phyloP scores from a whole-genome alignment of 192 early-diverging fungal species.

The Nowakowskiella sp. region DNA sequence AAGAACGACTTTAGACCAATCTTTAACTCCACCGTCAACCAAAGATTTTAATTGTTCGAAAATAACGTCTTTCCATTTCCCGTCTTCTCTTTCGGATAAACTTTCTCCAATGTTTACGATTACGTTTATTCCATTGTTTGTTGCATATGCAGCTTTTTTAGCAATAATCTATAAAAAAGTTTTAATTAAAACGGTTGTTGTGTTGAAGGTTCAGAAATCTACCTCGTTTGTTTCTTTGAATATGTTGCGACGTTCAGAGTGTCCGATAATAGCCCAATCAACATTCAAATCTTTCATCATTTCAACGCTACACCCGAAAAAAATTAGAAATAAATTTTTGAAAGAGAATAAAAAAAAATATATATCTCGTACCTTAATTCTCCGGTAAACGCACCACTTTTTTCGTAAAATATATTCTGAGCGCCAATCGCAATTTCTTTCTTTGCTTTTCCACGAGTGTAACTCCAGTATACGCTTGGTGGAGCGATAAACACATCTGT shows the following conservation, averaged over 20 bases:
- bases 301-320: no score
- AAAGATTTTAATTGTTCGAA: constrained; percentile 8
- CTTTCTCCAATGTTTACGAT: constrained; percentile 12
- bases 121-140: constrained; percentile 9
- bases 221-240: constrained; percentile 12
- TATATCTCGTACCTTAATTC: background rate
- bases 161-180: constrained; percentile 3
- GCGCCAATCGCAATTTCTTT: constrained; percentile 7
- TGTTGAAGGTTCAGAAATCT: background rate
- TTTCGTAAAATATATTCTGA: constrained; percentile 12
- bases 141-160: constrained; percentile 10
- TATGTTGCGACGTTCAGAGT: constrained; percentile 11
- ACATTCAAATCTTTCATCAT: constrained; percentile 10
- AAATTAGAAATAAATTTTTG: background rate
- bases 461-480: constrained; percentile 6
- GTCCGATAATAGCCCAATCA: constrained; percentile 9
- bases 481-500: constrained; percentile 9
- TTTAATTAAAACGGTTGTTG: background rate
- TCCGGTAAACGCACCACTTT: constrained; percentile 10
- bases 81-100: constrained; percentile 6
- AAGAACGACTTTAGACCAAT: constrained; percentile 8
- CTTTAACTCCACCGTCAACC: constrained; percentile 9
- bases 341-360: background rate
- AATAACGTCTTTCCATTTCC: constrained; percentile 5
- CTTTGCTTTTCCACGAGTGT: constrained; percentile 6